Conservation (phyloP, 495 filamentous ascomycete species). For the Hypoxylon lienhwacheense region DNA sequence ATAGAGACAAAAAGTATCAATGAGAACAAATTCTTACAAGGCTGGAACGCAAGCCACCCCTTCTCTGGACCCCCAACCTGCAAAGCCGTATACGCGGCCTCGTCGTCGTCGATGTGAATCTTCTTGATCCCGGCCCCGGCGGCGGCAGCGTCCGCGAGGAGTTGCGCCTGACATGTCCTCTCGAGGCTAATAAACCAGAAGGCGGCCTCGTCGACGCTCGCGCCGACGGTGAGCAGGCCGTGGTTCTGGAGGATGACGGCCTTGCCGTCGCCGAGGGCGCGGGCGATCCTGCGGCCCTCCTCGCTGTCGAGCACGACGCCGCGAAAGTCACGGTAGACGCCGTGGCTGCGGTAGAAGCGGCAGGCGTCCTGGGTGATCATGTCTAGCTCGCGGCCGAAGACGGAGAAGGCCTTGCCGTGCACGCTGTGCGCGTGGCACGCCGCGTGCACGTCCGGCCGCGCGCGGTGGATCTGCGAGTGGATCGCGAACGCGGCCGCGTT, state of each 20-base stretch:
- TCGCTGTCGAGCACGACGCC: conserved; percentile 62
- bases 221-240: conserved; percentile 64
- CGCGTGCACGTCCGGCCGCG: conserved; percentile 52
- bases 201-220: conserved; percentile 66
- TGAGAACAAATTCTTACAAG: conserved; percentile 32
- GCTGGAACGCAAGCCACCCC: conserved; percentile 54
- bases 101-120: conserved; percentile 56
- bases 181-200: conserved; percentile 70
- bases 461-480: conserved; percentile 54
- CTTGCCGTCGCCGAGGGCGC: conserved; percentile 62
- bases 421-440: conserved; percentile 55
- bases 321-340: conserved; percentile 39
- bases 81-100: conserved; percentile 50
- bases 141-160: conserved; percentile 65
- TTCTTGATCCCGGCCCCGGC: conserved; percentile 60
- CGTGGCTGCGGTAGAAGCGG: conserved; percentile 57
- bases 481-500: conserved; percentile 67
- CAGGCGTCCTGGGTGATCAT: conserved; percentile 56
- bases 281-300: conserved; percentile 61
- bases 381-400: conserved; percentile 52
- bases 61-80: conserved; percentile 44
- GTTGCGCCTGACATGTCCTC: conserved; percentile 65
- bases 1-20: not conserved
- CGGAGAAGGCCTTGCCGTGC: conserved; percentile 54
- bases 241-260: conserved; percentile 71